phyloP scores from a whole-genome alignment of 2,329 filamentous ascomycete genomes.

The Huntiella savannae region DNA sequence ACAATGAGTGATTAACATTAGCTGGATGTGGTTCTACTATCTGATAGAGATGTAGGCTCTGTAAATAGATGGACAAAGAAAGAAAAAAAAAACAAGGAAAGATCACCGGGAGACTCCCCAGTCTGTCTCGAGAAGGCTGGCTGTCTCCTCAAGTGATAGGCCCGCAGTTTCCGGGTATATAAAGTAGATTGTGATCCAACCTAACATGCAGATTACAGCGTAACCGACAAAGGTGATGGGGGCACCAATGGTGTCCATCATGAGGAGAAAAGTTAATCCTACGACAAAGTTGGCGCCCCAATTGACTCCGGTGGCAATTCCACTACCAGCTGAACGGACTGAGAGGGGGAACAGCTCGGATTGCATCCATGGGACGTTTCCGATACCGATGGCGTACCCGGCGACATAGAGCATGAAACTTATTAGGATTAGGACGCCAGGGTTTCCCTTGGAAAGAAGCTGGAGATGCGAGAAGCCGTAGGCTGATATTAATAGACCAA shows the following conservation, averaged over 20 bases:
- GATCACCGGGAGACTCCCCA: constrained; percentile 40
- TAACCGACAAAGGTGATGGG: constrained; percentile 70
- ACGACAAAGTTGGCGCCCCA: constrained; percentile 79
- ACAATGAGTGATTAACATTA: too few species aligned
- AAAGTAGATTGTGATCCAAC: constrained; percentile 48
- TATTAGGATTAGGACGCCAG: constrained; percentile 42
- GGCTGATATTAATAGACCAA: constrained; percentile 51
- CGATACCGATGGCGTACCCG: constrained; percentile 69
- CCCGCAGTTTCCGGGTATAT: constrained; percentile 82
- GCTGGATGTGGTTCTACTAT: too few species aligned
- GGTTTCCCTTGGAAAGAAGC: constrained; percentile 18
- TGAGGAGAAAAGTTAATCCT: constrained; percentile 68
- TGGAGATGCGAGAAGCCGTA: constrained; percentile 51
- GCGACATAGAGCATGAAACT: constrained; percentile 73
- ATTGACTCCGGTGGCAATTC: constrained; percentile 59
- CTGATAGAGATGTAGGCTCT: too few species aligned
- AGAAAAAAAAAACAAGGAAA: background rate
- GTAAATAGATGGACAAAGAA: background rate
- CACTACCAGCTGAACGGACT: constrained; percentile 54
- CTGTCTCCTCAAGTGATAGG: constrained; percentile 62
- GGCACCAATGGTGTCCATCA: constrained; percentile 61
- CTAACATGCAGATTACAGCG: constrained; percentile 45
- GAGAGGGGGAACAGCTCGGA: constrained; percentile 71
- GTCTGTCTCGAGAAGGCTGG: constrained; percentile 47
- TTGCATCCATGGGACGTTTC: constrained; percentile 93